A percentile compares a stretch with the other conserved stretches of the same genome.
Evolutionary conservation across 2,329 filamentous ascomycete species (phyloP).

Genomic region (Dryadomyces quercivorus): DNA sequence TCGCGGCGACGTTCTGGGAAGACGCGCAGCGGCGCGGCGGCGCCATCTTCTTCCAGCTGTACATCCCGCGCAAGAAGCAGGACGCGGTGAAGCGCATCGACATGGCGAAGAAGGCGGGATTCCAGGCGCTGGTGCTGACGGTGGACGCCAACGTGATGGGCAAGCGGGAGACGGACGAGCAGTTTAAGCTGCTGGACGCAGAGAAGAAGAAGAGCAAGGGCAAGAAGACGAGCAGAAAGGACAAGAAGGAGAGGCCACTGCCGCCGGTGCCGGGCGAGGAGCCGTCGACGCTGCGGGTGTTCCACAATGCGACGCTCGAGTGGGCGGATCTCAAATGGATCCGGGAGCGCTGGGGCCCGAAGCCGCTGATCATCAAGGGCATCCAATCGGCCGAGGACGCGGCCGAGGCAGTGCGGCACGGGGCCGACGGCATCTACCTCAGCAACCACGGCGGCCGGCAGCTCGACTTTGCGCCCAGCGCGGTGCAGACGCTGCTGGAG

Average conservation of each 20-base stretch:
- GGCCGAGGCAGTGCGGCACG: slow-evolving; percentile 24
- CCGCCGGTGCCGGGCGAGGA: slow-evolving; percentile 5
- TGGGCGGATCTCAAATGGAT: slow-evolving; percentile 50
- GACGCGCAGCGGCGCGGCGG: slow-evolving; percentile 4
- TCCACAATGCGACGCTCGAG: slow-evolving; percentile 1
- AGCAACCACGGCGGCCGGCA: slow-evolving; percentile 41
- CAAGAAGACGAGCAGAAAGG: too few species aligned
- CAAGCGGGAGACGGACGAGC: slow-evolving; percentile 7
- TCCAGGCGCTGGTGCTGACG: slow-evolving; percentile 5
- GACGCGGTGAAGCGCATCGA: slow-evolving; percentile 2
- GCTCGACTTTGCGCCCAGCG: slow-evolving; percentile 31
- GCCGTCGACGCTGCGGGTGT: background rate
- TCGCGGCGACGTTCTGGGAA: slow-evolving; percentile 1
- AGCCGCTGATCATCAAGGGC: slow-evolving; percentile 21
- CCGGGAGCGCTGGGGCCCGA: slow-evolving; percentile 44
- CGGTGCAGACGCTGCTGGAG: slow-evolving; percentile 31
- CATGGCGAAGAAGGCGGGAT: slow-evolving; percentile 7
- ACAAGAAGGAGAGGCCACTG: background rate
- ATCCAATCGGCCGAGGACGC: slow-evolving; percentile 21
- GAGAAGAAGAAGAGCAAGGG: background rate
- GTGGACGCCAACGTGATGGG: slow-evolving; percentile 8
- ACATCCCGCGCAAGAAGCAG: slow-evolving; percentile 3
- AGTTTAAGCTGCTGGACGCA: background rate
- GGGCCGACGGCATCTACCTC: slow-evolving; percentile 31
- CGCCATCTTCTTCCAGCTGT: slow-evolving; percentile 9